Evolutionary conservation across 73 alveolate species (phyloP).

Genomic region (Paramecium sonneborni): DNA sequence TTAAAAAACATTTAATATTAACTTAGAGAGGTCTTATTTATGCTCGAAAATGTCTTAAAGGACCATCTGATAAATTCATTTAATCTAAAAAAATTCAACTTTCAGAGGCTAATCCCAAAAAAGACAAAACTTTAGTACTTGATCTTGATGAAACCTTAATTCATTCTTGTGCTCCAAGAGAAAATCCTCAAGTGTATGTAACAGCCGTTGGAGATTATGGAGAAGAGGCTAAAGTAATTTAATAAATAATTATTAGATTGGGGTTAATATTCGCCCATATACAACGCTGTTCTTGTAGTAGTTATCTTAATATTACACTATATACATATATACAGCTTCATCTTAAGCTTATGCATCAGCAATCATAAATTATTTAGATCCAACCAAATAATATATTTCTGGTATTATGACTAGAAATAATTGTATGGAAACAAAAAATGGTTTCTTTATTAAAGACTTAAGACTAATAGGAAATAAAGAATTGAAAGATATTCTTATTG

Average conservation of each 20-base stretch:
- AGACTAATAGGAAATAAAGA: constrained; percentile 84
- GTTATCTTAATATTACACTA: constrained; percentile 76
- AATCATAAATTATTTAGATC: constrained; percentile 88
- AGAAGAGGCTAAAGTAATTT: not conserved
- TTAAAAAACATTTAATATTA: constrained; percentile 13
- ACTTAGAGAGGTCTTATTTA: constrained; percentile 46
- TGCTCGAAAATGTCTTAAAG: constrained; percentile 53
- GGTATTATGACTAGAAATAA: constrained; percentile 85
- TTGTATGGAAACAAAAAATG: constrained; percentile 87
- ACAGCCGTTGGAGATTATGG: constrained; percentile 48
- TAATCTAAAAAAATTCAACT: constrained; percentile 3
- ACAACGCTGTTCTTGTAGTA: constrained; percentile 81
- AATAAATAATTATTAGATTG: constrained; percentile 65
- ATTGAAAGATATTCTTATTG: constrained; percentile 80
- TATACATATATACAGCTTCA: constrained; percentile 90
- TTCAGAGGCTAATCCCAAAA: constrained; percentile 9
- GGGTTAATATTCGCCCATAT: constrained; percentile 87
- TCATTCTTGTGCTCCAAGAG: constrained; percentile 38
- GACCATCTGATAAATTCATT: constrained; percentile 56
- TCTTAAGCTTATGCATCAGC: constrained; percentile 94
- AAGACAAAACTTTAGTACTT: not conserved
- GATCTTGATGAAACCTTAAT: constrained; percentile 54
- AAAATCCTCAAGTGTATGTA: not conserved
- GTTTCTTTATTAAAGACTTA: constrained; percentile 91
- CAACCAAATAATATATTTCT: constrained; percentile 80